Base-by-base conservation (phyloP, 2,329 filamentous ascomycete species). In the Triangularia verruculosa region DNA sequence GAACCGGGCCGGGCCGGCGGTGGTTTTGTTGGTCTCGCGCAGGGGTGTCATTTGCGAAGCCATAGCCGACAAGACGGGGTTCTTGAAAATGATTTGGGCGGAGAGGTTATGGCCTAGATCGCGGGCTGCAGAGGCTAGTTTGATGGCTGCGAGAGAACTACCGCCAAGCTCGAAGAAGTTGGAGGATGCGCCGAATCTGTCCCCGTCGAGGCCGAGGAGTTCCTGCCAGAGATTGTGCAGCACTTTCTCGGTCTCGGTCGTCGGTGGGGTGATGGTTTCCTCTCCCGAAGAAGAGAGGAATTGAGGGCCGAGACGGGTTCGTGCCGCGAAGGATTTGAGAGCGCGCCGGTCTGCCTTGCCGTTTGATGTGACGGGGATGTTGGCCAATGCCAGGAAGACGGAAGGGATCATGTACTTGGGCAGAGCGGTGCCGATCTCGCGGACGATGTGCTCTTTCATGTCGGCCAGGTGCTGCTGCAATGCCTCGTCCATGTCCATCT, bases 91-190 rank as follows among this genome's bases (percentile, higher is more conserved):
- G 11, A 9, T 22, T 4, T 17, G 9, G 3, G 25, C 51, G n/a
- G 17, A 22, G 8, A 53, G 51, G 7, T 53, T 5, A 6, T 22
- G 11, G 76, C 75, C 73, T 8, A 74, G 70, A 2, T 74, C 73
- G 51, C 80, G 73, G 2, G 79, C 78, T 2, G 76, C 74, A 1
- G 79, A 75, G 0, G 82, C 79, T 1, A 83, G 73, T 60, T 74
- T 79, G 80, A 83, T 83, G 1, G 80, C 80, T 17, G 76, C 73
- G 1, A 83, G 73, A 0, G 81, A 83, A 70, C 83, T 80, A 6
- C 81, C 80, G 1, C 79, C 80, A 2, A 82, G 72, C 1, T 71
- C 72, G 68, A 82, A 79, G 73, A 82, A 82, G 70, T 76, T 77
- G n/a, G n/a, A n/a, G n/a, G n/a, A n/a, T n/a, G n/a, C n/a, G n/a